Percentiles rank a stretch among this genome's conserved stretches.
Evolutionary conservation across 805 yeast species (phyloP).

Genomic region (Nakazawaea pomicola): DNA sequence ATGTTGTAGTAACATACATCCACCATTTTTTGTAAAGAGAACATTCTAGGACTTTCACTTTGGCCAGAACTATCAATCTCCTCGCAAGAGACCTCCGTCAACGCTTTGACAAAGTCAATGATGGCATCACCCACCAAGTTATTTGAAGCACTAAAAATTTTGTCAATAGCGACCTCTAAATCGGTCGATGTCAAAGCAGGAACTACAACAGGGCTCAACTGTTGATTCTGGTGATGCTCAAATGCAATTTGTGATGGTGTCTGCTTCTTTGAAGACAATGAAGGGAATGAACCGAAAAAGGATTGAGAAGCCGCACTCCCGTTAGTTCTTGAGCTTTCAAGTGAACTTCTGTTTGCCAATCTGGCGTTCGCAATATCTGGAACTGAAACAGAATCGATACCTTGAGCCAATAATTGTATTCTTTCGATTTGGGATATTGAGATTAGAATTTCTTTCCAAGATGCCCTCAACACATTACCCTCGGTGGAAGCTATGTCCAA

Average conservation of each 20-base stretch:
- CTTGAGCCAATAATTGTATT: conserved; percentile 80
- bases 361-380: conserved; percentile 85
- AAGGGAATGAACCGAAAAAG: conserved; percentile 52
- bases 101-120: conserved; percentile 78
- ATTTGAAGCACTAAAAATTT: conserved; percentile 78
- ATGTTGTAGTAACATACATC: conserved; percentile 97
- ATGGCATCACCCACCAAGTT: conserved; percentile 79
- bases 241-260: conserved; percentile 65
- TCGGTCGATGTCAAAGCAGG: conserved; percentile 58
- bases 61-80: conserved; percentile 87
- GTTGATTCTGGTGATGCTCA: conserved; percentile 67
- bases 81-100: conserved; percentile 81
- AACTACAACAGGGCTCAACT: conserved; percentile 53
- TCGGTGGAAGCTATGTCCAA: conserved; percentile 74
- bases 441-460: conserved; percentile 83
- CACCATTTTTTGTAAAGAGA: conserved; percentile 90
- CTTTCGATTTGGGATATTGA: conserved; percentile 90
- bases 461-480: conserved; percentile 64
- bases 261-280: conserved; percentile 32
- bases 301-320: conserved; percentile 20
- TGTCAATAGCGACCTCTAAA: conserved; percentile 76
- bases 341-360: conserved; percentile 48
- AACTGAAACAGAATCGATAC: conserved; percentile 74
- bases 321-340: conserved; percentile 42
- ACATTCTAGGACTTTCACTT: conserved; percentile 81